Conservation (phyloP, 139 green algal species). For the Tetradesmus obliquus region DNA sequence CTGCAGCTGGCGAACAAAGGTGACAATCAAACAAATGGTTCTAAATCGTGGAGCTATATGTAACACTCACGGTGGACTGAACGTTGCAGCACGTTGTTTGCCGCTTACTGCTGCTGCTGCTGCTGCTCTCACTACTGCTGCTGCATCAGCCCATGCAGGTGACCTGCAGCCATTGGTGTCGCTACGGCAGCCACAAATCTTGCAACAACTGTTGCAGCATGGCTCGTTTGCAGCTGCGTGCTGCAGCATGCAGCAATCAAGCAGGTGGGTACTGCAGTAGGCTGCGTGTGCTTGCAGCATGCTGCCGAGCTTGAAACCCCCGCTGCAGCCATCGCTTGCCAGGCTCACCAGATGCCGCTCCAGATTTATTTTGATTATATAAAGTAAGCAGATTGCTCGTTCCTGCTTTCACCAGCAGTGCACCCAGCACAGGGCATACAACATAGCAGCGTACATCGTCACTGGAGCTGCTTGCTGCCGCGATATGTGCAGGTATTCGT, state of each 20-base stretch:
- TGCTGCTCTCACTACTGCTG: neutral
- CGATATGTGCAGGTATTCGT: neutral
- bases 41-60: neutral
- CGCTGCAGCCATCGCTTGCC: neutral
- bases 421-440: neutral
- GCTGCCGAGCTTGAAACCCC: neutral
- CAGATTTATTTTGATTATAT: too few relatives aligned
- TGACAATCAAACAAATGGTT: neutral
- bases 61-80: neutral
- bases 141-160: neutral
- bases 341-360: neutral
- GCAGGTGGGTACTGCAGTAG: neutral
- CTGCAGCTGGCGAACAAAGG: neutral
- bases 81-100: neutral
- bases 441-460: neutral
- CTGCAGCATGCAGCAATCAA: neutral
- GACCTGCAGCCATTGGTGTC: neutral
- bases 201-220: neutral
- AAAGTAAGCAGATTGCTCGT: too few relatives aligned
- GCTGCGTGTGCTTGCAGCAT: neutral
- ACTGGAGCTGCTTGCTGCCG: conserved; percentile 21
- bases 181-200: neutral
- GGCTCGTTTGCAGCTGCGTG: neutral
- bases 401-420: neutral
- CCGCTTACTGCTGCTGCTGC: neutral